Evolutionary conservation across 2,329 filamentous ascomycete genomes (phyloP), one percentile per base, ranked within the genome.

Genomic region (Microascus cirrosus): DNA sequence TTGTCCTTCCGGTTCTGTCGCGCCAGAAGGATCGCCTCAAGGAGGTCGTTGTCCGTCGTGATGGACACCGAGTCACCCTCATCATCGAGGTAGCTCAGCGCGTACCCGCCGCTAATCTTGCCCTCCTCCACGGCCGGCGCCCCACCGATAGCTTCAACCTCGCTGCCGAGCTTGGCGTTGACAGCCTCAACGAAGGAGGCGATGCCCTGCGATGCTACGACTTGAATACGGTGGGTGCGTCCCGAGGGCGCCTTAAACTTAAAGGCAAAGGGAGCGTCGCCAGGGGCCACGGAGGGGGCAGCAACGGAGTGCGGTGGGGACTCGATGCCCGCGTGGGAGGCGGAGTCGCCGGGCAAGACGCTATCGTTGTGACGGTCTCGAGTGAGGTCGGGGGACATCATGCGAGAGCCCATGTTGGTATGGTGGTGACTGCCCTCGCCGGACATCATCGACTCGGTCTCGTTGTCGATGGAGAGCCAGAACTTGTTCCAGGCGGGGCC

Each of bases 401-500:
- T 78, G 60, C 89, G 84, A 57, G 84, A 81, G 61, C 84, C 83
- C 54, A 85, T 77, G 59, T 86, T 84, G 56, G 84, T 66, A 77
- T 84, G 69, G 65, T 77, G 77, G 66, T 86, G 86, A 67, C 88
- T 89, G 54, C 87, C 89, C 59, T 95, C 90, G 60, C 92, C 94
- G 60, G 94, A 99, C 71, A 97, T 85, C 80, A 96, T 87, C 2
- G 94, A 99, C 73, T 97, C 94, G 15, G 92, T 93, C 70, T 96
- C 93, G 65, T 95, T 85, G 71, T 97, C 83, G 65, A 99, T 85
- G 1, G 94, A 97, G 63, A 97, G 79, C 94, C 94, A 99, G 76
- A 99, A 99, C 73, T 97, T 99, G 77, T 96, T 97, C 94, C 94
- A 99, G 7, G 94, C 94, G 5, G 94, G 94, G 0, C 94, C 94